phyloP scores from a whole-genome alignment of 768 basidiomycete species.

The Saitozyma sp. region DNA sequence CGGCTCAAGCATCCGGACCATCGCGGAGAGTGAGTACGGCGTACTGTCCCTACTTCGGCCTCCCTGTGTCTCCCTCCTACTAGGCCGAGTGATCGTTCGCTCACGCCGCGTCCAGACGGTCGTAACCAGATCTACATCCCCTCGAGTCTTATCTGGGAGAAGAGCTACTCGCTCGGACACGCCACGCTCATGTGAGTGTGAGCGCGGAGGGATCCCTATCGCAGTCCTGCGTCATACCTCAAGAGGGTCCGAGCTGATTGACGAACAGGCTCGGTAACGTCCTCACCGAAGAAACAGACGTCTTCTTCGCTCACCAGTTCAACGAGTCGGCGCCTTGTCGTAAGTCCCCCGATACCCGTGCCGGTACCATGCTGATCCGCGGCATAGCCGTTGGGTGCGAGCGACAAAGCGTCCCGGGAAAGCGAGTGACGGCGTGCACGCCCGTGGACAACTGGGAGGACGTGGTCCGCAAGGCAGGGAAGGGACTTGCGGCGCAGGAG shows the following conservation, averaged over 20 bases:
- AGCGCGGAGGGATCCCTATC: too few species aligned
- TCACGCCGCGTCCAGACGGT: constrained; percentile 17
- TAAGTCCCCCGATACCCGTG: constrained; percentile 11
- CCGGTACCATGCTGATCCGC: neutral
- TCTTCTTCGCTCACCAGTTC: constrained; percentile 30
- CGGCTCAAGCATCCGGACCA: constrained; percentile 34
- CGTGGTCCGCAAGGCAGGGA: constrained; percentile 22
- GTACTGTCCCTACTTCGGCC: too few species aligned
- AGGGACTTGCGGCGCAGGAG: too few species aligned
- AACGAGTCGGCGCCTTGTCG: constrained; percentile 32
- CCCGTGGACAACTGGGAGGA: constrained; percentile 23
- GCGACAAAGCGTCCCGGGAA: constrained; percentile 14
- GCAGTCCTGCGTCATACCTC: neutral
- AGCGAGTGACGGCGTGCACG: constrained; percentile 21
- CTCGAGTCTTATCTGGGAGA: constrained; percentile 35
- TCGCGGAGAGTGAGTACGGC: constrained; percentile 26
- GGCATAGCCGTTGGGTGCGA: constrained; percentile 23
- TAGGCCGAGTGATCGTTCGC: neutral
- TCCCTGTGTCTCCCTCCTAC: too few species aligned
- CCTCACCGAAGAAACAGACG: constrained; percentile 35
- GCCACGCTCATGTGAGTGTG: constrained; percentile 24
- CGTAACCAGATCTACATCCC: constrained; percentile 47
- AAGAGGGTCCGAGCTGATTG: neutral
- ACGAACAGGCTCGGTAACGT: constrained; percentile 23
- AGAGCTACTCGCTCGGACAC: constrained; percentile 34